Conservation (phyloP, 805 yeast genomes). For the Priceomyces fermenticarens region DNA sequence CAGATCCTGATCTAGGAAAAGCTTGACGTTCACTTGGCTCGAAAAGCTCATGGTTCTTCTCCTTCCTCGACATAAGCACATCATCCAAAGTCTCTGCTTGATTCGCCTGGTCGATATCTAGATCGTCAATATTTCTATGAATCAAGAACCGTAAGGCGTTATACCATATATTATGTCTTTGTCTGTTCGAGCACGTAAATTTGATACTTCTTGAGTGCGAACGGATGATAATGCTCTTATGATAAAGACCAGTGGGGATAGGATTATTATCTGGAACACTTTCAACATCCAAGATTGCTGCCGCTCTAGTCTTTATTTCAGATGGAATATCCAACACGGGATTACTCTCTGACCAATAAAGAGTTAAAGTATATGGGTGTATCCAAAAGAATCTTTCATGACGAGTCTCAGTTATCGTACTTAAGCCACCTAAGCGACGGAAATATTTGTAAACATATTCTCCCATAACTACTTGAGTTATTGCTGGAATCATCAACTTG, state of each 20-base stretch:
- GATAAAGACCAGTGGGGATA: slow-evolving; percentile 82
- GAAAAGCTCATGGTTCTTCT: slow-evolving; percentile 14
- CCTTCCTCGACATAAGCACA: slow-evolving; percentile 12
- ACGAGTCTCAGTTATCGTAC: slow-evolving; percentile 71
- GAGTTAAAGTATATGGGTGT: slow-evolving; percentile 87
- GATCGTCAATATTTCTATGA: slow-evolving; percentile 60
- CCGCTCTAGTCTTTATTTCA: slow-evolving; percentile 66
- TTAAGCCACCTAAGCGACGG: slow-evolving; percentile 70
- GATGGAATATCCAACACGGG: slow-evolving; percentile 73
- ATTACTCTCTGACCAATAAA: slow-evolving; percentile 83
- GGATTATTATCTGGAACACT: slow-evolving; percentile 84
- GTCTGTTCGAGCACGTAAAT: slow-evolving; percentile 83
- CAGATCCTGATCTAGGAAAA: slow-evolving; percentile 18
- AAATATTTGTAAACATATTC: slow-evolving; percentile 85
- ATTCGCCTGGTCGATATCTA: slow-evolving; percentile 39
- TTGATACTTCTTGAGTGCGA: slow-evolving; percentile 66
- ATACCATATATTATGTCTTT: slow-evolving; percentile 89
- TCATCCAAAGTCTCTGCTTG: slow-evolving; percentile 23
- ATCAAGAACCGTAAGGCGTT: slow-evolving; percentile 76
- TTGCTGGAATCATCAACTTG: slow-evolving; percentile 73
- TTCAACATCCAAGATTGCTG: slow-evolving; percentile 75
- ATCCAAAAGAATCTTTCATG: slow-evolving; percentile 96
- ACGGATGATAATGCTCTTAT: slow-evolving; percentile 75
- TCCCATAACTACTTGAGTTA: slow-evolving; percentile 92
- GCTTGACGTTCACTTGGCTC: slow-evolving; percentile 21